phyloP scores from a whole-genome alignment of 169 alveolate species.

The Cryptosporidium canis region DNA sequence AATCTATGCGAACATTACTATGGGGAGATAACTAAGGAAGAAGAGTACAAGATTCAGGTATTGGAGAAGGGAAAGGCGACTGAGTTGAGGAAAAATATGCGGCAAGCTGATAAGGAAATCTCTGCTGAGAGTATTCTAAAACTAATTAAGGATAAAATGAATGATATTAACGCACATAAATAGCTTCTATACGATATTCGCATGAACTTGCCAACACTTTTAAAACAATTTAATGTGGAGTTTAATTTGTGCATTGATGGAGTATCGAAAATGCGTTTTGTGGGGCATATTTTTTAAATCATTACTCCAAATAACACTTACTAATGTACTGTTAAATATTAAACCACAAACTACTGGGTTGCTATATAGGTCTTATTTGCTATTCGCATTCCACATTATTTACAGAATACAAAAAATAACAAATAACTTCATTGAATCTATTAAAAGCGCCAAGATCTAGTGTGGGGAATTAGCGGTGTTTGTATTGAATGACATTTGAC shows the following conservation, averaged over 20 bases:
- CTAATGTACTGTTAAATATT: no score
- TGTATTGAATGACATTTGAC: constrained; percentile 72
- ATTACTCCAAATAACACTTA: background rate
- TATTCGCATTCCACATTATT: background rate
- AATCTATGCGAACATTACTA: background rate
- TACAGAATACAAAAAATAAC: constrained; percentile 19
- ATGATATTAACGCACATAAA: background rate
- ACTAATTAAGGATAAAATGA: background rate
- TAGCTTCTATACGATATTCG: background rate
- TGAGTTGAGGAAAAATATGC: constrained; percentile 1
- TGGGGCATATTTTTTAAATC: background rate
- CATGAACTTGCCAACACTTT: no score
- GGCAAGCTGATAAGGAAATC: background rate
- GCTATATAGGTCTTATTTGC: background rate
- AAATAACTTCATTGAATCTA: constrained; percentile 13
- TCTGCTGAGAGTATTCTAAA: background rate
- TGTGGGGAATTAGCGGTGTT: constrained; percentile 73
- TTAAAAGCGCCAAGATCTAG: constrained; percentile 68
- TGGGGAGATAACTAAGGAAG: background rate
- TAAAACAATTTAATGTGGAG: background rate
- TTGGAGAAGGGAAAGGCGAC: constrained; percentile 26
- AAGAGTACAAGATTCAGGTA: background rate
- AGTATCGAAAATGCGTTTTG: constrained; percentile 22
- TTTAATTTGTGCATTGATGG: background rate
- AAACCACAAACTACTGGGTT: no score